Evolutionary conservation across 108 stramenopile genomes (phyloP).

Genomic region (Fragilaria crotonensis): DNA sequence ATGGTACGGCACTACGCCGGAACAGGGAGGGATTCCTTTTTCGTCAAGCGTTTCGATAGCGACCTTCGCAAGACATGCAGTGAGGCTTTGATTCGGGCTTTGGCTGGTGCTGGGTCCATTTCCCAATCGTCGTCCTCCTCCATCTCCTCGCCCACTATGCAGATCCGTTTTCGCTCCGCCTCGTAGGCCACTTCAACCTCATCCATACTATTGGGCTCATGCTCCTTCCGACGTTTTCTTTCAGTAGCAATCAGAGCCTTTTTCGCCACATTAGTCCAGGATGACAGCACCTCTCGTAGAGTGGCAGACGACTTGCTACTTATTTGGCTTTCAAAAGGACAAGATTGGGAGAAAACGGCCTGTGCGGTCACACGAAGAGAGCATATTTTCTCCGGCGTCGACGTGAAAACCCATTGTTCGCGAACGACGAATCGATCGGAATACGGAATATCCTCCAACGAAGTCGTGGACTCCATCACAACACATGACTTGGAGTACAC

Average conservation of each 20-base stretch:
- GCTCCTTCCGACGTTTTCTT: not conserved
- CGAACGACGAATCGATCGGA: slow-evolving; percentile 60
- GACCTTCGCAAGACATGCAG: no score
- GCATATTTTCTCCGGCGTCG: slow-evolving; percentile 14
- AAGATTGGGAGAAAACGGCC: slow-evolving; percentile 46
- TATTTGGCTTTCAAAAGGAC: slow-evolving; percentile 62
- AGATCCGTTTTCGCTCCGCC: not conserved
- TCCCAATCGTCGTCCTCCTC: not conserved
- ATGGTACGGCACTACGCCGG: no score
- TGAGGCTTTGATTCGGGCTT: no score
- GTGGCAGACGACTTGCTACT: slow-evolving; percentile 46
- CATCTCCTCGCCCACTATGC: not conserved
- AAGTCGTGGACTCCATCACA: slow-evolving; percentile 59
- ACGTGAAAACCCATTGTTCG: slow-evolving; percentile 68
- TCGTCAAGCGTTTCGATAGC: no score
- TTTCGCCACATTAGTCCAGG: slow-evolving; percentile 63
- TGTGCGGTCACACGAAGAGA: slow-evolving; percentile 7
- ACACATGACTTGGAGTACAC: slow-evolving; percentile 38
- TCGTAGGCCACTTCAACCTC: not conserved
- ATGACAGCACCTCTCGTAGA: slow-evolving; percentile 42
- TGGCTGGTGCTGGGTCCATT: not conserved
- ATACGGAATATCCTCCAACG: slow-evolving; percentile 67
- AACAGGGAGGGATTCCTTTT: no score
- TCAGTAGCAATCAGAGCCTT: slow-evolving; percentile 54
- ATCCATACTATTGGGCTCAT: not conserved